Percentiles rank a stretch among this genome's conserved stretches.
Conservation (phyloP, 2,329 filamentous ascomycete species). For the Podosphaera aphanis region DNA sequence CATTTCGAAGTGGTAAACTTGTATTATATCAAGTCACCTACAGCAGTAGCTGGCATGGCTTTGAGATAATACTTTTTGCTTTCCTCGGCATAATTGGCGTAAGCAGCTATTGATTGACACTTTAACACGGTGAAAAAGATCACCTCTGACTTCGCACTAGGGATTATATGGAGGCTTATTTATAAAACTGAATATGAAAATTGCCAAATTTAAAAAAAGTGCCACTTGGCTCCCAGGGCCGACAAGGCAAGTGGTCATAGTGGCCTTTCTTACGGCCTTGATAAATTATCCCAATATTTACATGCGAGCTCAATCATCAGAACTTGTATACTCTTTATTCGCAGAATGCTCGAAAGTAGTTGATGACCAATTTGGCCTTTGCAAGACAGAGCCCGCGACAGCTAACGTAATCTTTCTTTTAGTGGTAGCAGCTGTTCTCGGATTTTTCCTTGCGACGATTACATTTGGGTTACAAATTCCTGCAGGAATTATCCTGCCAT, state of each 20-base stretch:
- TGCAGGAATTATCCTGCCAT: slow-evolving; percentile 84
- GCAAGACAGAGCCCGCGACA: slow-evolving; percentile 40
- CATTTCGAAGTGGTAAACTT: slow-evolving; percentile 83
- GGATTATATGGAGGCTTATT: slow-evolving; percentile 71
- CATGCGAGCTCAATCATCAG: slow-evolving; percentile 78
- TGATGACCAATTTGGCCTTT: slow-evolving; percentile 76
- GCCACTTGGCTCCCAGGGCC: slow-evolving; percentile 43
- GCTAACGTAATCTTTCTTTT: slow-evolving; percentile 64
- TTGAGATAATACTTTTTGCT: slow-evolving; percentile 74
- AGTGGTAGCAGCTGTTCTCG: slow-evolving; percentile 57
- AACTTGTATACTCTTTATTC: slow-evolving; percentile 80
- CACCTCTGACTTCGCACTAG: not conserved
- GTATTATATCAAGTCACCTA: slow-evolving; percentile 93
- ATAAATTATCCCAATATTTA: slow-evolving; percentile 93
- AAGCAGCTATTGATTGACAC: slow-evolving; percentile 8
- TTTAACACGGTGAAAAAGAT: not conserved
- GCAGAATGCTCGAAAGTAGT: slow-evolving; percentile 57
- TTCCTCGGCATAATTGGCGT: slow-evolving; percentile 64
- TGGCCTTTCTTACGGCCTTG: slow-evolving; percentile 61
- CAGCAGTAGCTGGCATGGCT: slow-evolving; percentile 75
- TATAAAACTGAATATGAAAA: slow-evolving; percentile 77
- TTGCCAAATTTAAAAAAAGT: slow-evolving; percentile 59
- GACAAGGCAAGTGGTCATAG: slow-evolving; percentile 52
- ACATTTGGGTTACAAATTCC: slow-evolving; percentile 91
- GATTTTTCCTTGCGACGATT: slow-evolving; percentile 62